Evolutionary conservation across 2,329 filamentous ascomycete species (phyloP).

Genomic region (Rhynchosporium graminicola): DNA sequence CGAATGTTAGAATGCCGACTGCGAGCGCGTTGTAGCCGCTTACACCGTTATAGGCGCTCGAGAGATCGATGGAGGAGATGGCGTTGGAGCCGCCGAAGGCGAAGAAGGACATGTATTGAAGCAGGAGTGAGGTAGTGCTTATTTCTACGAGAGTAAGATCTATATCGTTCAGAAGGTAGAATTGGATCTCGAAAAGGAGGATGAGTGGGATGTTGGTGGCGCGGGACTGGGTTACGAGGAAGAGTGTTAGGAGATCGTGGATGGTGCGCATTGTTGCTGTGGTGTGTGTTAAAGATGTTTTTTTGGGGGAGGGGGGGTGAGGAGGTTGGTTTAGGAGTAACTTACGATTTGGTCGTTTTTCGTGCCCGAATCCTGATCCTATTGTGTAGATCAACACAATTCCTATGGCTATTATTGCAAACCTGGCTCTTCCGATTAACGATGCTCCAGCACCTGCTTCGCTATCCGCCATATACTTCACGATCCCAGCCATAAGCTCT

Average conservation of each 20-base stretch:
- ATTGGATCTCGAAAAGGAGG: constrained; percentile 68
- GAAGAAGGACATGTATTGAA: constrained; percentile 86
- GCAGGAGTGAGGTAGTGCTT: constrained; percentile 69
- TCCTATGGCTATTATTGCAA: constrained; percentile 50
- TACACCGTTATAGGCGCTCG: constrained; percentile 92
- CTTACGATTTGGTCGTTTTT: constrained; percentile 32
- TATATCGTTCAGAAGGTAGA: constrained; percentile 52
- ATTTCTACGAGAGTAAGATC: constrained; percentile 58
- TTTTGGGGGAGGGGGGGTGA: not conserved
- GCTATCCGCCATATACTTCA: constrained; percentile 37
- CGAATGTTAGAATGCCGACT: constrained; percentile 81
- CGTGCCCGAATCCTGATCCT: constrained; percentile 47
- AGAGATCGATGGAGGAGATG: constrained; percentile 93
- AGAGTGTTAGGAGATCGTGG: constrained; percentile 72
- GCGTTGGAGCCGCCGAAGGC: constrained; percentile 89
- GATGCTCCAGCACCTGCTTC: constrained; percentile 29
- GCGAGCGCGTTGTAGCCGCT: constrained; percentile 75
- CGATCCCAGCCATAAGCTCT: constrained; percentile 63
- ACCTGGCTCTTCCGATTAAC: constrained; percentile 42
- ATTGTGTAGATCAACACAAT: constrained; percentile 41
- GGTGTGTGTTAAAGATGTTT: no score
- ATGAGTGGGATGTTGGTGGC: constrained; percentile 84
- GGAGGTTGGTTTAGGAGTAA: not conserved
- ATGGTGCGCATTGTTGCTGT: constrained; percentile 45
- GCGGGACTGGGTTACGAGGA: constrained; percentile 85